phyloP scores from a whole-genome alignment of 495 filamentous ascomycete species.

The Penicillium cosmopolitanum region DNA sequence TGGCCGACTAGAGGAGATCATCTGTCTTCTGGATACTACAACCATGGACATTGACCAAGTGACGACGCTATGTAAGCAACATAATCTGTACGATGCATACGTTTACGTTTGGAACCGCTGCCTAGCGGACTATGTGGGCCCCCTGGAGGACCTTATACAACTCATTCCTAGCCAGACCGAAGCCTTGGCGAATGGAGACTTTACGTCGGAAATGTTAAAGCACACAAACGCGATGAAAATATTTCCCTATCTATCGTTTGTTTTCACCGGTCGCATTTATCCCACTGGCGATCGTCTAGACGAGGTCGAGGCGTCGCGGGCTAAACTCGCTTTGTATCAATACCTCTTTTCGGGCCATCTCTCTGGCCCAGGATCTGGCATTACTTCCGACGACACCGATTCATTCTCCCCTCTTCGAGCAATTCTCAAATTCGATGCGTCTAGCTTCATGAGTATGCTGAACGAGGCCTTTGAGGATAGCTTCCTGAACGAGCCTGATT shows the following conservation, averaged over 20 bases:
- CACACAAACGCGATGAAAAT: conserved; percentile 79
- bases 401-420: conserved; percentile 81
- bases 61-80: conserved; percentile 84
- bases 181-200: conserved; percentile 39
- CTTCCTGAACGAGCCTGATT: conserved; percentile 75
- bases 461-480: conserved; percentile 97
- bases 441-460: conserved; percentile 90
- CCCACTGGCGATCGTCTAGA: conserved; percentile 77
- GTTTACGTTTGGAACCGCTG: conserved; percentile 97
- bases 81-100: conserved; percentile 91
- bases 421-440: conserved; percentile 83
- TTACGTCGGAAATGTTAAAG: conserved; percentile 36
- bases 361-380: conserved; percentile 60
- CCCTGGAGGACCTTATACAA: conserved; percentile 80
- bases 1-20: conserved; percentile 85
- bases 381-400: conserved; percentile 62
- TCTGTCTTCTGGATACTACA: conserved; percentile 86
- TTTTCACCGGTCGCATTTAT: conserved; percentile 88
- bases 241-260: conserved; percentile 92
- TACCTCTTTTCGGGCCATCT: conserved; percentile 84
- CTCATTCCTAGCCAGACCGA: conserved; percentile 54
- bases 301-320: conserved; percentile 67
- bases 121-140: conserved; percentile 85
- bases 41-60: conserved; percentile 95
- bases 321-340: conserved; percentile 87